Evolutionary conservation across 2,329 filamentous ascomycete species (phyloP), one percentile per base, ranked within the genome.

Genomic region (Penicillium vulpinum): DNA sequence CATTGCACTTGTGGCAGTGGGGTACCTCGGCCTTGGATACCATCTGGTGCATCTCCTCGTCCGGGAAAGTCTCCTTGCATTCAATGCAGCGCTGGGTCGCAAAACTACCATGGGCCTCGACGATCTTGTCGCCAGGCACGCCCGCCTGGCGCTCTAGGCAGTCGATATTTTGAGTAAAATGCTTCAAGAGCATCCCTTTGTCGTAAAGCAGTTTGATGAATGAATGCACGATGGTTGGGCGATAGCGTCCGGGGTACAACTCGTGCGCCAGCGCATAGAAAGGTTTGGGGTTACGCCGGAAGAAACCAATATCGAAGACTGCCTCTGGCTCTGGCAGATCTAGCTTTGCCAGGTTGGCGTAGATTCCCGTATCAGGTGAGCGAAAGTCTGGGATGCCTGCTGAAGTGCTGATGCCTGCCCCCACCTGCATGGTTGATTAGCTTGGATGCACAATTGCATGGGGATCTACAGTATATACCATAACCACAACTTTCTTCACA

Each of bases 151-250:
- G 85, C 76, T 99, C 94, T 13, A 99, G 82, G 68, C 92, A 96
- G 77, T 99, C 94, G 64, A 99, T 97, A 70, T 99, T 99, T 71
- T 99, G 94, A 0, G 94, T 97, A 74, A 97, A 99, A 51, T 94
- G 84, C 80, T 92, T 94, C 63, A 88, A 79, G 24, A 99, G 79
- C 39, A 93, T 79, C 4, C 85, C 86, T 76, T 95, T 96, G 58
- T 87, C 80, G 56, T 92, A 84, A 16, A 97, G 85, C 24, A 99
- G 80, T 15, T 86, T 83, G 67, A 99, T 87, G 75, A 99, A 99
- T 35, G 85, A 88, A 76, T 99, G 94, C 2, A 92, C 89, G 53
- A 97, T 81, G 1, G 94, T 99, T 0, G 94, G 94, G 53, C 88
- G 83, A 77, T 90, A 97, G 67, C 88, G 89, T 18, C 92, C 93